These are phyloP conservation scores for Monosporascus sp. DNA, from an alignment of 2,329 filamentous ascomycete genomes.

Conservation along the genomic window DNA sequence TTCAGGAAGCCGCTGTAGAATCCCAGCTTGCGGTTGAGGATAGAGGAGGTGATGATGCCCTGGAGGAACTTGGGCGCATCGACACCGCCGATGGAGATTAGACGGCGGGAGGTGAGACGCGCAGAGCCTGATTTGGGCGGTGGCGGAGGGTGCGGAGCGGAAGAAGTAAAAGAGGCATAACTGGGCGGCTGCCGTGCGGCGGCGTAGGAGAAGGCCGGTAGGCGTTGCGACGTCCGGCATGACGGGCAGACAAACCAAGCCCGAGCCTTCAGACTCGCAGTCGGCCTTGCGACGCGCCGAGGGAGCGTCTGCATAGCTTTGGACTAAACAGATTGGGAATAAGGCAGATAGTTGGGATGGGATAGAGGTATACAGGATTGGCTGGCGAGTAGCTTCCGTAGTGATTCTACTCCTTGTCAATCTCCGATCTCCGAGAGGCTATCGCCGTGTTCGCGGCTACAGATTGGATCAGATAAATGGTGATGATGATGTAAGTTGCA, in stretches of 20 bases:
- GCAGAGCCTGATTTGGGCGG: conserved; percentile 45
- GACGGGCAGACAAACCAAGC: neutral
- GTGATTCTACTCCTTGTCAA: too few species aligned
- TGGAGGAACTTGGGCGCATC: conserved; percentile 84
- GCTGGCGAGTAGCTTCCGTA: too few species aligned
- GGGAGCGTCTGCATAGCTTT: too few species aligned
- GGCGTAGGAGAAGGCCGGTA: neutral
- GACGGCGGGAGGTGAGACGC: conserved; percentile 64
- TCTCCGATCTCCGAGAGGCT: too few species aligned
- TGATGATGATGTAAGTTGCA: too few species aligned
- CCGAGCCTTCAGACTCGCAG: neutral
- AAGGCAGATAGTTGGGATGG: too few species aligned
- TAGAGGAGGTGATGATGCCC: conserved; percentile 74
- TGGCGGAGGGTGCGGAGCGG: conserved; percentile 25
- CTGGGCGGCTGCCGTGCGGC: neutral
- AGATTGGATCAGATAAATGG: too few species aligned
- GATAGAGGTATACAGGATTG: too few species aligned
- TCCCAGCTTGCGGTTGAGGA: conserved; percentile 42
- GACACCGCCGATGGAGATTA: conserved; percentile 73
- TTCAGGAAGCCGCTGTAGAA: conserved; percentile 84
- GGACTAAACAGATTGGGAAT: too few species aligned
- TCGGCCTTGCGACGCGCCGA: too few species aligned
- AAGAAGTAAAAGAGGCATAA: conserved; percentile 2
- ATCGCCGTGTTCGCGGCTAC: too few species aligned
- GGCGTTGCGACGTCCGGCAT: neutral